Percentiles rank a stretch among this genome's conserved stretches.
These are phyloP conservation scores for Sclerospora graminicola DNA, from an alignment of 352 stramenopile species.

Conservation along the genomic window DNA sequence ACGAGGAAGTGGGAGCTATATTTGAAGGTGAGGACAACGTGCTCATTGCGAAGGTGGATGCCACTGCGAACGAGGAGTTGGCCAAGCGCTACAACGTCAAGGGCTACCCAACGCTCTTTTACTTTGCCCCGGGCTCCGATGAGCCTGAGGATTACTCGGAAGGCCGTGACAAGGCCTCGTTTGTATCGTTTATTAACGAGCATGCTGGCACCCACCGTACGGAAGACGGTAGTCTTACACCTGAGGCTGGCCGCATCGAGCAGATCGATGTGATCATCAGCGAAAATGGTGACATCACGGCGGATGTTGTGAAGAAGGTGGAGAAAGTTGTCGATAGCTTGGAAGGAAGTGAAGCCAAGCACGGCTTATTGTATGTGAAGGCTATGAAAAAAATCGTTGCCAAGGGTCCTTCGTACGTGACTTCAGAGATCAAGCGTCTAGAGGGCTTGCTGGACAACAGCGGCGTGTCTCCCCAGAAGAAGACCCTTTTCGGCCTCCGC, in stretches of 20 bases:
- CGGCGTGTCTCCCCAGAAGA: slow-evolving; percentile 79
- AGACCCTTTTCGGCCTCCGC: slow-evolving; percentile 82
- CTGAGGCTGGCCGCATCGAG: slow-evolving; percentile 68
- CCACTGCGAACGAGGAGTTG: slow-evolving; percentile 46
- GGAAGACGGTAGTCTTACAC: slow-evolving; percentile 57
- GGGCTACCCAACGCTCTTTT: slow-evolving; percentile 89
- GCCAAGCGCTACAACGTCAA: slow-evolving; percentile 78
- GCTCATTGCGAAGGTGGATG: slow-evolving; percentile 80
- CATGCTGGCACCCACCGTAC: slow-evolving; percentile 81
- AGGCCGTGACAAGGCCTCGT: slow-evolving; percentile 74
- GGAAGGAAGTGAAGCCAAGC: slow-evolving; percentile 52
- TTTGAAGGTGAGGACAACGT: slow-evolving; percentile 69
- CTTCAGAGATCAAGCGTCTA: slow-evolving; percentile 76
- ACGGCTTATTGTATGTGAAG: slow-evolving; percentile 83
- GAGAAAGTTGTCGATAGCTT: slow-evolving; percentile 64
- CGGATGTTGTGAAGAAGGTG: slow-evolving; percentile 53
- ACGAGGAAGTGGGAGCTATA: slow-evolving; percentile 75
- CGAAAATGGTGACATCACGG: slow-evolving; percentile 57
- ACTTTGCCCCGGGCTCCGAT: slow-evolving; percentile 72
- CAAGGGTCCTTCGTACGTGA: slow-evolving; percentile 80
- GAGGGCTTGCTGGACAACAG: slow-evolving; percentile 66
- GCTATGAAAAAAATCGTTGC: slow-evolving; percentile 86
- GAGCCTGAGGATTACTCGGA: slow-evolving; percentile 82
- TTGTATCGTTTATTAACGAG: slow-evolving; percentile 88
- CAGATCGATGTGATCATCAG: slow-evolving; percentile 79